These are phyloP conservation scores for Hortaea werneckii DNA, from an alignment of 2,329 filamentous ascomycete species.

Conservation along the genomic window DNA sequence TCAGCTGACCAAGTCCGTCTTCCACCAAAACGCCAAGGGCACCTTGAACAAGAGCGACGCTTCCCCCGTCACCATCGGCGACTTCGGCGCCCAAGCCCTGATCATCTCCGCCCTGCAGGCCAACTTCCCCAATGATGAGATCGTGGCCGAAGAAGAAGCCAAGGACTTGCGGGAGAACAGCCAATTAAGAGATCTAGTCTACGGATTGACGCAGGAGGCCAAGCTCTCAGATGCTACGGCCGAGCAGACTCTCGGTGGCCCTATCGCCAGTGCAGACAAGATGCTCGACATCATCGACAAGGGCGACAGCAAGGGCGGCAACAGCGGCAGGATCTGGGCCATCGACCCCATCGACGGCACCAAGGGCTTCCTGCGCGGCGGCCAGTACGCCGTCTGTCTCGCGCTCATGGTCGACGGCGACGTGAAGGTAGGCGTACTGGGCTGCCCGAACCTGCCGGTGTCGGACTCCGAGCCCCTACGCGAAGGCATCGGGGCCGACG, in stretches of 20 bases:
- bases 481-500: slow-evolving; percentile 61
- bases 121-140: slow-evolving; percentile 81
- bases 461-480: slow-evolving; percentile 66
- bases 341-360: slow-evolving; percentile 97
- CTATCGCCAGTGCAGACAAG: slow-evolving; percentile 53
- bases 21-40: slow-evolving; percentile 84
- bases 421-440: slow-evolving; percentile 87
- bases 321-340: slow-evolving; percentile 77
- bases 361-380: slow-evolving; percentile 90
- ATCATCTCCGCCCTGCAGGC: slow-evolving; percentile 84
- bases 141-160: slow-evolving; percentile 93
- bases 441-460: slow-evolving; percentile 88
- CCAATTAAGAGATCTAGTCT: slow-evolving; percentile 64
- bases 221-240: slow-evolving; percentile 60
- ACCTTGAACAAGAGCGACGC: slow-evolving; percentile 91
- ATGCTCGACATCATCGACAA: slow-evolving; percentile 51
- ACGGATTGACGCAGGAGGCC: slow-evolving; percentile 67
- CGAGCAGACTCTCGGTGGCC: slow-evolving; percentile 54
- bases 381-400: slow-evolving; percentile 93
- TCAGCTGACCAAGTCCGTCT: slow-evolving; percentile 66
- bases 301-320: slow-evolving; percentile 59
- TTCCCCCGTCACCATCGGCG: slow-evolving; percentile 92
- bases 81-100: slow-evolving; percentile 93
- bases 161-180: slow-evolving; percentile 63
- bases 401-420: slow-evolving; percentile 86